Conservation (phyloP, 2,329 filamentous ascomycete genomes). For the Colletotrichum noveboracense region DNA sequence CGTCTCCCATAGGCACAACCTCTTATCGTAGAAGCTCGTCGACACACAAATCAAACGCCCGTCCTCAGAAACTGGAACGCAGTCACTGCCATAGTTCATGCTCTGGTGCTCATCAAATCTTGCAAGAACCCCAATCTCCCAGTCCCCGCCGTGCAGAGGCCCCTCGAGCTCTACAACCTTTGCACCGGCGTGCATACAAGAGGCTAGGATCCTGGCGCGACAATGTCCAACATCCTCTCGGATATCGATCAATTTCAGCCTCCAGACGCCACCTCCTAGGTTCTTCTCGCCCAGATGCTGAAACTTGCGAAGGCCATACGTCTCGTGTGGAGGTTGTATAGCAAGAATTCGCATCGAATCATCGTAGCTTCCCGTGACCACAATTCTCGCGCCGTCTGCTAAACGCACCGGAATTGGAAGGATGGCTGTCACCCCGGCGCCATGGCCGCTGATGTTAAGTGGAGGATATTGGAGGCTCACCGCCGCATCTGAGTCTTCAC, state of each 20-base stretch:
- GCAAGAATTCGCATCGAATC: slow-evolving; percentile 76
- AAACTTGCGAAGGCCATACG: slow-evolving; percentile 45
- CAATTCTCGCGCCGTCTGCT: slow-evolving; percentile 54
- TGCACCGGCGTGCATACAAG: slow-evolving; percentile 91
- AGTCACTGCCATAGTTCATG: slow-evolving; percentile 93
- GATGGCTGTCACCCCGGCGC: slow-evolving; percentile 88
- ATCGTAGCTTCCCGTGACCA: slow-evolving; percentile 92
- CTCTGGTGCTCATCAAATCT: slow-evolving; percentile 86
- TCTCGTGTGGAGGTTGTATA: slow-evolving; percentile 44
- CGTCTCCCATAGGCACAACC: slow-evolving; percentile 69
- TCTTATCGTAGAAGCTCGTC: slow-evolving; percentile 79
- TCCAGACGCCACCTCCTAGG: slow-evolving; percentile 86
- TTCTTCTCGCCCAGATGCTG: slow-evolving; percentile 67
- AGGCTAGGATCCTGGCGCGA: slow-evolving; percentile 68
- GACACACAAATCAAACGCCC: slow-evolving; percentile 59
- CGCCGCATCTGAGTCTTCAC: neutral
- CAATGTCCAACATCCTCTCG: slow-evolving; percentile 26
- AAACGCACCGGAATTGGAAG: slow-evolving; percentile 64
- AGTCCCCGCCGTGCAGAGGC: slow-evolving; percentile 43
- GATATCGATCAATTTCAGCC: slow-evolving; percentile 67
- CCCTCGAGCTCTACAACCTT: slow-evolving; percentile 62
- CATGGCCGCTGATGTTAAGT: slow-evolving; percentile 51
- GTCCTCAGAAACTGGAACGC: slow-evolving; percentile 45
- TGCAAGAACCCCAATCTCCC: slow-evolving; percentile 69
- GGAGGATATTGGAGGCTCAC: slow-evolving; percentile 23